These are phyloP conservation scores for Phyllostachys edulis DNA, from an alignment of 176 grass and related monocot species.

Conservation along the genomic window DNA sequence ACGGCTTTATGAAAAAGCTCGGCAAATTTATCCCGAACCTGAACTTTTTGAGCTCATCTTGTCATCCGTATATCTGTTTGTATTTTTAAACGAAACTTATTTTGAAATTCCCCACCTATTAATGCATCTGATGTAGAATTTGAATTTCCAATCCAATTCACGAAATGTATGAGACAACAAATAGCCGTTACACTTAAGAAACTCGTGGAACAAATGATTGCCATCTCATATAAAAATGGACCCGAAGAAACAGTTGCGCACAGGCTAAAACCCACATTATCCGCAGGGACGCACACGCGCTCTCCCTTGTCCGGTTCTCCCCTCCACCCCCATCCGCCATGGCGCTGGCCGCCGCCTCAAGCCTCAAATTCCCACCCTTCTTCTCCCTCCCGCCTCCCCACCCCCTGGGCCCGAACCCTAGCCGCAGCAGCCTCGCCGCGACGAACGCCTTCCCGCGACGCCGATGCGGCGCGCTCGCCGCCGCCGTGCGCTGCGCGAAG, in stretches of 20 bases:
- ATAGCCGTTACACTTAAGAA: background rate
- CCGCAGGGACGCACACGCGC: slow-evolving; percentile 6
- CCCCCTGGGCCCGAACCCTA: background rate
- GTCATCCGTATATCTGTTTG: background rate
- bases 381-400: slow-evolving; percentile 12
- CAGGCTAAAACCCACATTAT: slow-evolving; percentile 41
- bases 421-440: background rate
- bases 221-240: too few species aligned
- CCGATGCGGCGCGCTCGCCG: slow-evolving; percentile 6
- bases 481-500: slow-evolving; percentile 58
- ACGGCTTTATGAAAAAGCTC: background rate
- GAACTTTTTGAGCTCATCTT: background rate
- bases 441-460: slow-evolving; percentile 15
- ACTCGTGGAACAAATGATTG: too few species aligned
- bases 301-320: background rate
- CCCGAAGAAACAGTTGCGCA: too few species aligned
- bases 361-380: slow-evolving; percentile 1
- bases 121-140: background rate
- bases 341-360: slow-evolving; percentile 36
- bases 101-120: background rate
- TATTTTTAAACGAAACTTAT: background rate
- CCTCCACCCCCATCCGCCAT: background rate
- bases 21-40: background rate
- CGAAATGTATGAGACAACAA: background rate
- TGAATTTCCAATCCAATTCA: background rate